Percentiles rank a stretch among this genome's conserved stretches.
These are phyloP conservation scores for Discostella pseudostelligera DNA, from an alignment of 108 stramenopile species.

Conservation along the genomic window DNA sequence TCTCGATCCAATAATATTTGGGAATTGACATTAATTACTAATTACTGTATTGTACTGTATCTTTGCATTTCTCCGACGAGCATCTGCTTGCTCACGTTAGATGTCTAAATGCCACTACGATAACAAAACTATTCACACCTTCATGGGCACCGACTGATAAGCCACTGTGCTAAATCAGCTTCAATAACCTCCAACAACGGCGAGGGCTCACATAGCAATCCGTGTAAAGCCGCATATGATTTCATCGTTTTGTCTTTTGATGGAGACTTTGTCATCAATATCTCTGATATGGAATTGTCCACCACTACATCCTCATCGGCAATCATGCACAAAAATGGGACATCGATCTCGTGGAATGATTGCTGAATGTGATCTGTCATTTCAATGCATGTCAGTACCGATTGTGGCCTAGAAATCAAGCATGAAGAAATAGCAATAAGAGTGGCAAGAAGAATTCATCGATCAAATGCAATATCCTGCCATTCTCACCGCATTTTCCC, in stretches of 20 bases:
- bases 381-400: conserved; percentile 74
- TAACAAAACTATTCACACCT: too few relatives aligned
- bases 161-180: conserved; percentile 67
- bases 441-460: not conserved
- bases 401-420: conserved; percentile 31
- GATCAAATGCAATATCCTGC: not conserved
- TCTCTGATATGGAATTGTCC: conserved; percentile 62
- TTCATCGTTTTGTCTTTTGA: conserved; percentile 35
- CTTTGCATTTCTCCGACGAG: not conserved
- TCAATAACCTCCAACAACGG: conserved; percentile 72
- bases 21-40: not conserved
- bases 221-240: conserved; percentile 77
- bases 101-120: too few relatives aligned
- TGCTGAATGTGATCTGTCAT: conserved; percentile 45
- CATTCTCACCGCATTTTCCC: conserved; percentile 26
- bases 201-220: conserved; percentile 76
- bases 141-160: conserved; percentile 34
- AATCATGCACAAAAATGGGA: conserved; percentile 68
- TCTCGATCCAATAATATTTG: conserved; percentile 23
- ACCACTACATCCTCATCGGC: conserved; percentile 84
- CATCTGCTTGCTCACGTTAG: not conserved
- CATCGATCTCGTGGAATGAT: conserved; percentile 39
- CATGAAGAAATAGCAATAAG: not conserved
- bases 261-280: conserved; percentile 50
- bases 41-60: conserved; percentile 1